These are phyloP conservation scores for Vicia villosa DNA, from an alignment of 306 rosid genomes.

Conservation along the genomic window DNA sequence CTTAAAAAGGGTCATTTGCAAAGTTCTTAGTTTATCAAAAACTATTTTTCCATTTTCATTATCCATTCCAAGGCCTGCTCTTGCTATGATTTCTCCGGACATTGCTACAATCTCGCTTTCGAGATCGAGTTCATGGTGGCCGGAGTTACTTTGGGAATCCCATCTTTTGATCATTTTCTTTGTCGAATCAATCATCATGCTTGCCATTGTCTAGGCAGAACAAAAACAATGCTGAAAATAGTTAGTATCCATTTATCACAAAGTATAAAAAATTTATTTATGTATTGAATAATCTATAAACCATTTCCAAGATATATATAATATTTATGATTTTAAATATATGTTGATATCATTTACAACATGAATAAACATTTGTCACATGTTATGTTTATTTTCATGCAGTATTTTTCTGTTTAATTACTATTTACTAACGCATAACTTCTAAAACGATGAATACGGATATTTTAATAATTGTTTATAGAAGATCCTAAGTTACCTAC, in stretches of 20 bases:
- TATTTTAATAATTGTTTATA: no score
- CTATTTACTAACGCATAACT: no score
- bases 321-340: no score
- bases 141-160: slow-evolving; percentile 44
- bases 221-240: not conserved
- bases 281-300: no score
- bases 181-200: slow-evolving; percentile 62
- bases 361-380: no score
- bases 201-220: slow-evolving; percentile 48
- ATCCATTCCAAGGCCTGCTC: slow-evolving; percentile 72
- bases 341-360: no score
- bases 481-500: no score
- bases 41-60: slow-evolving; percentile 43
- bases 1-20: slow-evolving; percentile 65
- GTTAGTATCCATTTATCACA: not conserved
- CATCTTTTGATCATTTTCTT: slow-evolving; percentile 61
- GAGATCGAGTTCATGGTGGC: slow-evolving; percentile 54
- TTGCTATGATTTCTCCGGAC: slow-evolving; percentile 82
- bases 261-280: no score
- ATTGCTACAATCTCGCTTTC: slow-evolving; percentile 59
- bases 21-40: slow-evolving; percentile 51
- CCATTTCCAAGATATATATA: no score
- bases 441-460: no score
- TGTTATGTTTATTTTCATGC: no score
- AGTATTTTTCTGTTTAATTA: no score